A percentile compares a stretch with the other conserved stretches of the same genome.
These are phyloP conservation scores for Leptosphaerulina australis DNA, from an alignment of 2,329 filamentous ascomycete genomes.

Conservation along the genomic window DNA sequence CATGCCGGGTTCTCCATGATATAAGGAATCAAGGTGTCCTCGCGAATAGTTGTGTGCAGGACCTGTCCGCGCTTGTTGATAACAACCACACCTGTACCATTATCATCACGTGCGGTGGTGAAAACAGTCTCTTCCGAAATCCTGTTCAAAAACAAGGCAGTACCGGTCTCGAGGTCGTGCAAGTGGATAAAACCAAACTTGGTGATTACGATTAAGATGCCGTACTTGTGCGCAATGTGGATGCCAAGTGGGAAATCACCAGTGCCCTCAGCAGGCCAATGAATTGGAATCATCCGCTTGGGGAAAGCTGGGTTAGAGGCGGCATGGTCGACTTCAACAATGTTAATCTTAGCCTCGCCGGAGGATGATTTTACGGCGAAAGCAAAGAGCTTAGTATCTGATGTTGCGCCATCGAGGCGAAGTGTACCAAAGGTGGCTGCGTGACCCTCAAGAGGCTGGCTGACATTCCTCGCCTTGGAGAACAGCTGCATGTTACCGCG, in stretches of 20 bases:
- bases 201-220: slow-evolving; percentile 94
- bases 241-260: slow-evolving; percentile 99
- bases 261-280: slow-evolving; percentile 92
- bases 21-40: slow-evolving; percentile 89
- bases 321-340: slow-evolving; percentile 95
- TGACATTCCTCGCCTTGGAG: slow-evolving; percentile 93
- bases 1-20: slow-evolving; percentile 96
- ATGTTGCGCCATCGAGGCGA: slow-evolving; percentile 82
- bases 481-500: slow-evolving; percentile 97
- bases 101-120: slow-evolving; percentile 82
- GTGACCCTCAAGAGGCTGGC: slow-evolving; percentile 96
- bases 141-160: slow-evolving; percentile 98
- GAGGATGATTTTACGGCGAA: slow-evolving; percentile 90
- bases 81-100: slow-evolving; percentile 86
- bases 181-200: slow-evolving; percentile 99
- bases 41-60: slow-evolving; percentile 90
- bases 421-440: slow-evolving; percentile 92
- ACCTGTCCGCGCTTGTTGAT: slow-evolving; percentile 99
- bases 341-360: slow-evolving; percentile 87
- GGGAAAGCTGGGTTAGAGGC: slow-evolving; percentile 85
- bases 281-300: slow-evolving; percentile 97
- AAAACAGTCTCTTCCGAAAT: slow-evolving; percentile 99
- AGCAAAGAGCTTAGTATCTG: slow-evolving; percentile 94
- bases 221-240: slow-evolving; percentile 96
- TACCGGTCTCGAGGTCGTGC: slow-evolving; percentile 94